Evolutionary conservation across 2,329 filamentous ascomycete species (phyloP).

Genomic region (Colletotrichum cordylinicola): DNA sequence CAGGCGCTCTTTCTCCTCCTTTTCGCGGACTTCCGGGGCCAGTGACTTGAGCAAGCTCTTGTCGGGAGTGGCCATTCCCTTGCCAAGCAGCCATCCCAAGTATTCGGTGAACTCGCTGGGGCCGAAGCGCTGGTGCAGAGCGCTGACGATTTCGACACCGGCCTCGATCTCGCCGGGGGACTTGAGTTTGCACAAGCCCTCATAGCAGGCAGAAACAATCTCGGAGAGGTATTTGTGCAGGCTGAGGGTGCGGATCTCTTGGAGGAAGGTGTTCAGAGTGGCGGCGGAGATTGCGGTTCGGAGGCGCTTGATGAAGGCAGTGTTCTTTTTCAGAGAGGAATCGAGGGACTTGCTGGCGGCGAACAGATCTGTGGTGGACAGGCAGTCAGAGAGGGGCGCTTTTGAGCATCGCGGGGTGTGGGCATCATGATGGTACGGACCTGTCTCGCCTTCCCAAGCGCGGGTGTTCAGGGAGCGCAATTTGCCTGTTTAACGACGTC

Average conservation of each 20-base stretch:
- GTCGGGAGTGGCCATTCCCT: conserved; percentile 89
- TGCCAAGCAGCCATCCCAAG: conserved; percentile 89
- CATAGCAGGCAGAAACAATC: conserved; percentile 94
- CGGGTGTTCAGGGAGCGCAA: conserved; percentile 86
- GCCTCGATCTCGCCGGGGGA: conserved; percentile 89
- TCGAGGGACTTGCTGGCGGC: conserved; percentile 81
- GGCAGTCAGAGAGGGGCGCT: conserved; percentile 6
- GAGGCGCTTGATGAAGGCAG: conserved; percentile 94
- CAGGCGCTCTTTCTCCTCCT: conserved; percentile 94
- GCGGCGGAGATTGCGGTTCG: conserved; percentile 86
- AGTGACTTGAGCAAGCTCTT: conserved; percentile 82
- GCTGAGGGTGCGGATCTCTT: conserved; percentile 89
- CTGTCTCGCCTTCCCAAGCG: conserved; percentile 88
- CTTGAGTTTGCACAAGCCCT: conserved; percentile 91
- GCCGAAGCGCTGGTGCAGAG: conserved; percentile 94
- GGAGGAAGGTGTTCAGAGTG: conserved; percentile 81
- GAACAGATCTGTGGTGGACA: conserved; percentile 69
- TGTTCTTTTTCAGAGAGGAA: conserved; percentile 97
- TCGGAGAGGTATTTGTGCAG: conserved; percentile 97
- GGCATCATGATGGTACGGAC: conserved; percentile 50
- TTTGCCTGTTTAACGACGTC: conserved; percentile 67
- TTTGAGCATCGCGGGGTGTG: conserved; percentile 13
- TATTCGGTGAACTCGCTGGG: conserved; percentile 89
- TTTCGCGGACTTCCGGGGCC: conserved; percentile 82
- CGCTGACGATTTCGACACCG: conserved; percentile 90